A percentile compares a stretch with the other conserved stretches of the same genome.
phyloP scores from a whole-genome alignment of 805 yeast genomes.

The Candida lessepsii region DNA sequence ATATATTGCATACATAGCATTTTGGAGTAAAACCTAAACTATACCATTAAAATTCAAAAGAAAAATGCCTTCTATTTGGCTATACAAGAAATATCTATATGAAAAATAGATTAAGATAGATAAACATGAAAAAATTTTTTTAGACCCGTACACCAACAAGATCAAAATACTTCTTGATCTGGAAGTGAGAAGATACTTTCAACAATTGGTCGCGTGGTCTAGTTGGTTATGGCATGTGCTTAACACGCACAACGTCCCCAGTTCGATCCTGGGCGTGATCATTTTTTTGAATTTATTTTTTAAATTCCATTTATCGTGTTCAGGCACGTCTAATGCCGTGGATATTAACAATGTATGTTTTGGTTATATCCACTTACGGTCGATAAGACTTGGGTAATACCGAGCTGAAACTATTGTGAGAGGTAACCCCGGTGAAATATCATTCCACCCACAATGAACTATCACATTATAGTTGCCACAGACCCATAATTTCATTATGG shows the following conservation, averaged over 20 bases:
- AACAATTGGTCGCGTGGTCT: constrained; percentile 64
- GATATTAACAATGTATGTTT: no score
- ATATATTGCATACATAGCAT: no score
- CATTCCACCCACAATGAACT: background rate
- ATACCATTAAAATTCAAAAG: no score
- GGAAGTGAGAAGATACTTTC: background rate
- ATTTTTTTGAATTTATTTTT: constrained; percentile 31
- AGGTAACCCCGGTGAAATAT: background rate
- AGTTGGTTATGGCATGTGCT: constrained; percentile 99
- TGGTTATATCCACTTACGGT: no score
- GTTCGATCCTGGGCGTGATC: constrained; percentile 99
- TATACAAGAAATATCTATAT: no score
- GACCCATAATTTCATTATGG: background rate
- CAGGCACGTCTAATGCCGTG: no score
- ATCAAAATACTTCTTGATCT: background rate
- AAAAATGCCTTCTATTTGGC: no score
- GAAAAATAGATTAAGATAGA: no score
- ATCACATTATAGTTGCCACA: background rate
- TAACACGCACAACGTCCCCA: constrained; percentile 99
- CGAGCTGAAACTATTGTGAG: background rate
- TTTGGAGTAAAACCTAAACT: no score
- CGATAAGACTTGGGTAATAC: no score
- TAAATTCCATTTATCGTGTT: background rate
- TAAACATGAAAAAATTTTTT: no score
- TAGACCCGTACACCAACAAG: no score